Conservation (phyloP, 2,329 filamentous ascomycete genomes). For the Talaromyces sp. region DNA sequence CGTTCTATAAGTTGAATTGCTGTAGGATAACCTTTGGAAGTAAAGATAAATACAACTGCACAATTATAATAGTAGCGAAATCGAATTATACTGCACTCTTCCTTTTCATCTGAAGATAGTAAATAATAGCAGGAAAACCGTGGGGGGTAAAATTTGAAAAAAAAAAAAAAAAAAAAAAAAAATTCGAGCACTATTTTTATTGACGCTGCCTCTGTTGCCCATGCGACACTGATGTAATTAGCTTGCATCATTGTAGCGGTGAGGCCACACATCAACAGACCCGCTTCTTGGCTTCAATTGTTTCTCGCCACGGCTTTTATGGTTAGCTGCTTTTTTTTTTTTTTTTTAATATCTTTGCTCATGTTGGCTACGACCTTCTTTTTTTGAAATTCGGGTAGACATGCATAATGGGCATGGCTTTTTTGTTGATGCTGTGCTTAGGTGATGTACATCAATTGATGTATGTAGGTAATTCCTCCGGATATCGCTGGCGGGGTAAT, state of each 20-base stretch:
- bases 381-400: constrained; percentile 2
- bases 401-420: constrained; percentile 1
- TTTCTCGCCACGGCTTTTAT: not conserved
- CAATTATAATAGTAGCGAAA: too few species aligned
- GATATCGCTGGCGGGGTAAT: not conserved
- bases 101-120: too few species aligned
- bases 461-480: not conserved
- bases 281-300: not conserved
- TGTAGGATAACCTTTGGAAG: too few species aligned
- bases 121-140: too few species aligned
- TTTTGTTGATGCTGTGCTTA: not conserved
- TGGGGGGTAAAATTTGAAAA: too few species aligned
- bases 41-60: too few species aligned
- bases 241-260: not conserved
- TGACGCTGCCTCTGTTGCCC: not conserved
- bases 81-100: too few species aligned
- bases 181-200: too few species aligned
- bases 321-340: not conserved
- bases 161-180: too few species aligned
- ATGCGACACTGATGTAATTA: not conserved
- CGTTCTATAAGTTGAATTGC: too few species aligned
- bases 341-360: not conserved
- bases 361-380: not conserved
- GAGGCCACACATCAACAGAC: not conserved
- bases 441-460: not conserved